Percentiles rank a stretch among this genome's conserved stretches.
Conservation (phyloP, 208 protist genomes). For the Angomonas ambiguus region DNA sequence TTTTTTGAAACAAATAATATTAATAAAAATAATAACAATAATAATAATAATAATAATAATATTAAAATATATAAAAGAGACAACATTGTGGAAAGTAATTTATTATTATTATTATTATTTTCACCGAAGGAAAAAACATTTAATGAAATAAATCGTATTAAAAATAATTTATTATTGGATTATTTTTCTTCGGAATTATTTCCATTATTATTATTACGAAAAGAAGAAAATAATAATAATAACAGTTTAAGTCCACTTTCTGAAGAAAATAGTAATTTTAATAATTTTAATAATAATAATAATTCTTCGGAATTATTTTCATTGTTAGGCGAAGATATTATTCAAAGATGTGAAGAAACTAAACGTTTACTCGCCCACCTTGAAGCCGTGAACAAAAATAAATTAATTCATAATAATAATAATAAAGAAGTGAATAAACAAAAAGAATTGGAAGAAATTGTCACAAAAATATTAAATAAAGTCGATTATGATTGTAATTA, state of each 20-base stretch:
- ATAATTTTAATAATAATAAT: conserved; percentile 7
- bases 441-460: neutral
- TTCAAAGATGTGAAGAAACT: neutral
- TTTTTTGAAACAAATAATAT: neutral
- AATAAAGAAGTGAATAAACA: neutral
- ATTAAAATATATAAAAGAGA: neutral
- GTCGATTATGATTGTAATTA: neutral
- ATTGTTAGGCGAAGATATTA: neutral
- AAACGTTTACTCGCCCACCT: neutral
- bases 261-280: neutral
- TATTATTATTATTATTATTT: neutral
- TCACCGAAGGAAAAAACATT: neutral
- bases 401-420: neutral
- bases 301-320: conserved; percentile 1
- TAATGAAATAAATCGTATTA: too few relatives aligned
- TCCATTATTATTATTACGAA: too few relatives aligned
- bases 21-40: conserved; percentile 10
- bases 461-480: neutral
- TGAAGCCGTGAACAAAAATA: neutral
- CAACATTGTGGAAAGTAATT: neutral
- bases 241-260: neutral
- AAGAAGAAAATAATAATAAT: conserved; percentile 3
- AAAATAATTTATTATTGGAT: too few relatives aligned
- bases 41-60: conserved; percentile 10
- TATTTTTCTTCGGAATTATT: too few relatives aligned